A percentile compares a stretch with the other conserved stretches of the same genome.
Conservation (phyloP, 2,329 filamentous ascomycete genomes). For the Coniella vitis region DNA sequence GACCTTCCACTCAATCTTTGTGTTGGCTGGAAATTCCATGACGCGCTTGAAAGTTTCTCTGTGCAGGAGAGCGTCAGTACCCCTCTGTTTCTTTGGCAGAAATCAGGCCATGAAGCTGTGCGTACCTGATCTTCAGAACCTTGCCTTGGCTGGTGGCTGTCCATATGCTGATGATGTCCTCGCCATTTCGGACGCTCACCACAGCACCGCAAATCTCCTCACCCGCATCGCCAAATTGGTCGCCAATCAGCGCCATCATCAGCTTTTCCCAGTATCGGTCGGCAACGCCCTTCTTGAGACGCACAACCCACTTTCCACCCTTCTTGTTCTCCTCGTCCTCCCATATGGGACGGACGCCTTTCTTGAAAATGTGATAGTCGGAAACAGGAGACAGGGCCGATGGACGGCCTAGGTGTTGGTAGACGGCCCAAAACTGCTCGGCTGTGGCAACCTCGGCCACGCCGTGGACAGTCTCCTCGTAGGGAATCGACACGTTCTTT, state of each 20-base stretch:
- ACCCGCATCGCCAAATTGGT: slow-evolving; percentile 86
- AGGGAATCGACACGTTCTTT: slow-evolving; percentile 87
- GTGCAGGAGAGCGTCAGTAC: slow-evolving; percentile 2
- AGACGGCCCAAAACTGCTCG: slow-evolving; percentile 88
- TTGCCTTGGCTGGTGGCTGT: slow-evolving; percentile 87
- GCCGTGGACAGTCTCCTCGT: slow-evolving; percentile 90
- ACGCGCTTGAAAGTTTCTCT: slow-evolving; percentile 93
- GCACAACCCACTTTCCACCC: slow-evolving; percentile 95
- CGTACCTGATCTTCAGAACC: slow-evolving; percentile 92
- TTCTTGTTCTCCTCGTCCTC: slow-evolving; percentile 96
- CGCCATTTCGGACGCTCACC: slow-evolving; percentile 86
- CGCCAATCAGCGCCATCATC: slow-evolving; percentile 81
- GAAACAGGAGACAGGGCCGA: slow-evolving; percentile 85
- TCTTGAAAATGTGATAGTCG: slow-evolving; percentile 97
- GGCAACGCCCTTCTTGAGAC: slow-evolving; percentile 93
- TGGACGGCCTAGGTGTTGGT: slow-evolving; percentile 81
- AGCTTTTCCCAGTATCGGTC: slow-evolving; percentile 97
- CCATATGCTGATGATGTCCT: slow-evolving; percentile 98
- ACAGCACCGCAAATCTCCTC: slow-evolving; percentile 96
- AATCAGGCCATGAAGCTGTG: no score
- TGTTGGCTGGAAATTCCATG: slow-evolving; percentile 79
- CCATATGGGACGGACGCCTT: slow-evolving; percentile 94
- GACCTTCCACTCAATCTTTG: slow-evolving; percentile 89
- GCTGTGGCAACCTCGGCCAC: slow-evolving; percentile 75
- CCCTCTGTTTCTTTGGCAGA: no score